Evolutionary conservation across 768 basidiomycete genomes (phyloP), one percentile per base, ranked within the genome.

Genomic region (Strobilomyces dryophilus): DNA sequence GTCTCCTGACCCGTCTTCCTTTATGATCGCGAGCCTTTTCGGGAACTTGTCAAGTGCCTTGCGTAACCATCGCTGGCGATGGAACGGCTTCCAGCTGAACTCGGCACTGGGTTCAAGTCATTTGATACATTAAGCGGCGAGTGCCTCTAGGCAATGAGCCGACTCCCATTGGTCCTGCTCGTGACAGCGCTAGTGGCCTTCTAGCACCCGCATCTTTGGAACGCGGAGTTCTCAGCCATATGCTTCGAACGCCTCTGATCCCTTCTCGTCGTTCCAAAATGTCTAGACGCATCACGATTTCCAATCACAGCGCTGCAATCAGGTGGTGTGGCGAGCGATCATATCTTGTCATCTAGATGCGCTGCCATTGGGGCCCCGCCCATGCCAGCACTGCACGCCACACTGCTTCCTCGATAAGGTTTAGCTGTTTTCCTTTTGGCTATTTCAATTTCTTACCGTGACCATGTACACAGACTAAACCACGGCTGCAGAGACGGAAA

Each of bases 401-500:
- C 40, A 66, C 43, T 34, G 49, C 53, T 47, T 39, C 24, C 9
- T 24, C n/a, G 43, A 43, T 32, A 52, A 24, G 53, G 29, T 40
- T 36, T 20, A 24, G 39, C 12, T 42, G 20, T 31, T 53, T 53
- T 63, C 35, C 20, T 49, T 56, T 63, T 45, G 58, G 53, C 27
- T 55, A 47, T 53, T 5, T 46, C 29, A 9, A 32, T 32, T 54
- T 53, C 50, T 47, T 47, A 55, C 46, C 58, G 50, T 15, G 18
- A n/a, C n/a, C n/a, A 36, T 41, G 39, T 51, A 35, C n/a, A n/a
- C n/a, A 45, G 45, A 14, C 41, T 10, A 34, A 18, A 20, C 51
- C 42, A 20, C 24, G 18, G 24, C n/a, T 45, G 57, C 57, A 56
- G 65, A 51, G 54, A 61, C 54, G 45, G 47, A 60, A 60, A 49